Evolutionary conservation across 192 early-diverging fungal genomes (phyloP).

Genomic region (Mortierella antarctica): DNA sequence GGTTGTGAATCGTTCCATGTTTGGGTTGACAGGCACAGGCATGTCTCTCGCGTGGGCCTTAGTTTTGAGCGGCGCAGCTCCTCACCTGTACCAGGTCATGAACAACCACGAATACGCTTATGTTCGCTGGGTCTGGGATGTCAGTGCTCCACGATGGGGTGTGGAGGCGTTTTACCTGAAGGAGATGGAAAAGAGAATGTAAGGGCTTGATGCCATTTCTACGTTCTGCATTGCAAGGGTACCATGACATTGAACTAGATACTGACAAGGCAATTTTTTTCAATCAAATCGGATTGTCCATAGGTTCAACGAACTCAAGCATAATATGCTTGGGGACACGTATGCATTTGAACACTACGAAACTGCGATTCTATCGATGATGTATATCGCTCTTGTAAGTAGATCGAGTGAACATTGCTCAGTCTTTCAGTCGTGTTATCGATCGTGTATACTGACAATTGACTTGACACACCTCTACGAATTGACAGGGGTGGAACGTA

Average conservation of each 20-base stretch:
- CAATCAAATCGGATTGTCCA: neutral
- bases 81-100: conserved; percentile 56
- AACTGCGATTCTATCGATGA: conserved; percentile 27
- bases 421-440: neutral
- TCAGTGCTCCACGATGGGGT: conserved; percentile 66
- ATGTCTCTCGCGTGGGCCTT: conserved; percentile 70
- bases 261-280: neutral
- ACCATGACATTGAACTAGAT: neutral
- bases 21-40: conserved; percentile 66
- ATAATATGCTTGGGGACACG: conserved; percentile 24
- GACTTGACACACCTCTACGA: neutral
- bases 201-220: conserved; percentile 1
- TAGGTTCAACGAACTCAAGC: conserved; percentile 37
- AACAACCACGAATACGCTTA: conserved; percentile 15
- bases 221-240: neutral
- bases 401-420: neutral
- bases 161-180: conserved; percentile 69
- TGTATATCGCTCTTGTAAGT: conserved; percentile 36
- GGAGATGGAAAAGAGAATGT: conserved; percentile 54
- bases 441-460: neutral
- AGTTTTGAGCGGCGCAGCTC: conserved; percentile 61
- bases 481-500: conserved; percentile 24
- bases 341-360: conserved; percentile 40
- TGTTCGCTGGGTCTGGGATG: conserved; percentile 65
- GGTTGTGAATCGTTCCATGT: conserved; percentile 44